These are phyloP conservation scores for Gracilaria vermiculophylla DNA, from an alignment of 23 red algal genomes.

Conservation along the genomic window DNA sequence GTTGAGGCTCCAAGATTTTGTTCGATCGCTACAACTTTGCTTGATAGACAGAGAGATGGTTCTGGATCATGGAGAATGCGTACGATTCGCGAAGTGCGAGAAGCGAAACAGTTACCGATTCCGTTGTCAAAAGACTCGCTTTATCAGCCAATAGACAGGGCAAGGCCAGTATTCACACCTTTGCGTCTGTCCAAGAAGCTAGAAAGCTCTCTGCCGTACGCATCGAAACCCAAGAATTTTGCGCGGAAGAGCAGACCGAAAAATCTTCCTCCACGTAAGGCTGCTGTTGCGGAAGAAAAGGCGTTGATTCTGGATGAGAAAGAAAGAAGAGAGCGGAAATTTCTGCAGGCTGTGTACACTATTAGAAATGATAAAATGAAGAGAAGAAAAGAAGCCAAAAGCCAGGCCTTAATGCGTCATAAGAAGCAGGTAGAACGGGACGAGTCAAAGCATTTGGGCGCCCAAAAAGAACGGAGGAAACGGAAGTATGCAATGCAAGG, in stretches of 20 bases:
- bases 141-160: conserved; percentile 73
- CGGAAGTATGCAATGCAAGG: conserved; percentile 66
- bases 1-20: conserved; percentile 79
- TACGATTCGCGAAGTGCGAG: conserved; percentile 92
- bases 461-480: conserved; percentile 53
- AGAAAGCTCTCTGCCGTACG: conserved; percentile 86
- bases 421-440: conserved; percentile 37
- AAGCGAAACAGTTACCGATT: conserved; percentile 68
- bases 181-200: conserved; percentile 75
- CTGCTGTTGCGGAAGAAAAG: conserved; percentile 33
- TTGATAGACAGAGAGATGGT: conserved; percentile 53
- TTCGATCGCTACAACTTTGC: conserved; percentile 66
- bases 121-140: conserved; percentile 82
- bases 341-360: conserved; percentile 60
- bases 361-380: conserved; percentile 64
- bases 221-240: conserved; percentile 75
- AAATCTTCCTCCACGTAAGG: conserved; percentile 13
- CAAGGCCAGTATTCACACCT: conserved; percentile 71
- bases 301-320: conserved; percentile 59
- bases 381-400: conserved; percentile 52
- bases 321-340: conserved; percentile 41
- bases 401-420: not conserved
- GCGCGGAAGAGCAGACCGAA: not conserved
- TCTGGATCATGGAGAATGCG: conserved; percentile 82
- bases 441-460: conserved; percentile 23